Evolutionary conservation across 2,329 filamentous ascomycete genomes (phyloP).

Genomic region (Exophiala aquamarina): DNA sequence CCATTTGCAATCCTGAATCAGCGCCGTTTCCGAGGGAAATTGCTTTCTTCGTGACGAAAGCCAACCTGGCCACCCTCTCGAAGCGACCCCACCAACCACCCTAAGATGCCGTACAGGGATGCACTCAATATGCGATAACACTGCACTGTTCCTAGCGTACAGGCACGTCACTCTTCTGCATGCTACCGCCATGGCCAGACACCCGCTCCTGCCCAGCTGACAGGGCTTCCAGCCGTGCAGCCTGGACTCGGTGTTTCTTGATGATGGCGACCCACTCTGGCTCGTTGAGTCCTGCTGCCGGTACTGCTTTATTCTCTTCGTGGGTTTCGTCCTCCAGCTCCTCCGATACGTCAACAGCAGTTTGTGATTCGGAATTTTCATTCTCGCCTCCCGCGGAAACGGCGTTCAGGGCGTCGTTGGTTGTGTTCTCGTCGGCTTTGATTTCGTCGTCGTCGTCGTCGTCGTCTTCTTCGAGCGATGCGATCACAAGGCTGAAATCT

Average conservation of each 20-base stretch:
- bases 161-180: neutral
- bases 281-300: constrained; percentile 35
- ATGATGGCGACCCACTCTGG: constrained; percentile 29
- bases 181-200: neutral
- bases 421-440: constrained; percentile 42
- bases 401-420: too few relatives aligned
- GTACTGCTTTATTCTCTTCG: neutral
- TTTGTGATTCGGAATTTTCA: constrained; percentile 52
- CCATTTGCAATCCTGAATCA: too few relatives aligned
- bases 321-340: neutral
- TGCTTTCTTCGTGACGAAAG: too few relatives aligned
- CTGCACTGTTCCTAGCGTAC: too few relatives aligned
- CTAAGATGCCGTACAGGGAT: too few relatives aligned
- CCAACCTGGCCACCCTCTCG: too few relatives aligned
- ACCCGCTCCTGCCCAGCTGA: constrained; percentile 25
- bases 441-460: constrained; percentile 36
- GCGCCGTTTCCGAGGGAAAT: too few relatives aligned
- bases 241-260: constrained; percentile 30
- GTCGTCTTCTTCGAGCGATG: constrained; percentile 49
- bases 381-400: too few relatives aligned
- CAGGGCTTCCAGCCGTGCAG: constrained; percentile 27
- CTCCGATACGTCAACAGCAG: constrained; percentile 2
- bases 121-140: too few relatives aligned
- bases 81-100: too few relatives aligned
- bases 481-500: constrained; percentile 88